Conservation (phyloP, 495 filamentous ascomycete species). For the Apiosordaria backusii region DNA sequence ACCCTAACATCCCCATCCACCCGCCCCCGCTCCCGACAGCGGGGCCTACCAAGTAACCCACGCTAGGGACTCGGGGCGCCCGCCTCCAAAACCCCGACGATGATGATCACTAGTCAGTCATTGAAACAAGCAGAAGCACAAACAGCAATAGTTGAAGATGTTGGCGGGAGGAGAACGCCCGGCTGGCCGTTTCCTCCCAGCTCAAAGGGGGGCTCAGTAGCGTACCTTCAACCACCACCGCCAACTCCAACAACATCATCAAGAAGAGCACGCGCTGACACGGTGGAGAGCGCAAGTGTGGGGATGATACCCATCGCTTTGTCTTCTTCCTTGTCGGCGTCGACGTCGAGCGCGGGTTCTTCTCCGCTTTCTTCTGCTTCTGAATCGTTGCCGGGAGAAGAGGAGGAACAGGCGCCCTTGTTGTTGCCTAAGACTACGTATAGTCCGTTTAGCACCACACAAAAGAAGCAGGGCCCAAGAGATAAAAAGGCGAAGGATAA, state of each 20-base stretch:
- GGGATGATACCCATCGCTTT: conserved; percentile 13
- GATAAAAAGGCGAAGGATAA: background rate
- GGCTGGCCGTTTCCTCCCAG: background rate
- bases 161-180: background rate
- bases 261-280: background rate
- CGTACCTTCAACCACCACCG: background rate
- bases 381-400: background rate
- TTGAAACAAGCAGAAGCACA: background rate
- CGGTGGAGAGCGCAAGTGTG: background rate
- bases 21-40: background rate
- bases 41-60: background rate
- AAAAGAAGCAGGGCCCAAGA: background rate
- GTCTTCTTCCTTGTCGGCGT: conserved; percentile 2
- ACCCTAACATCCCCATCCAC: background rate
- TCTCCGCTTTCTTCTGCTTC: background rate
- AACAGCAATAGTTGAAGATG: background rate
- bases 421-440: background rate
- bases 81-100: background rate
- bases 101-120: background rate
- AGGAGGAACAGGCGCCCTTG: background rate
- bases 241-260: background rate
- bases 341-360: background rate
- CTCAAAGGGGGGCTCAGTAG: background rate
- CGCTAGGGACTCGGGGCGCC: conserved; percentile 16
- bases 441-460: background rate